Evolutionary conservation across 2,329 filamentous ascomycete genomes (phyloP), one percentile per base, ranked within the genome.

Genomic region (Paecilomyces sp.): DNA sequence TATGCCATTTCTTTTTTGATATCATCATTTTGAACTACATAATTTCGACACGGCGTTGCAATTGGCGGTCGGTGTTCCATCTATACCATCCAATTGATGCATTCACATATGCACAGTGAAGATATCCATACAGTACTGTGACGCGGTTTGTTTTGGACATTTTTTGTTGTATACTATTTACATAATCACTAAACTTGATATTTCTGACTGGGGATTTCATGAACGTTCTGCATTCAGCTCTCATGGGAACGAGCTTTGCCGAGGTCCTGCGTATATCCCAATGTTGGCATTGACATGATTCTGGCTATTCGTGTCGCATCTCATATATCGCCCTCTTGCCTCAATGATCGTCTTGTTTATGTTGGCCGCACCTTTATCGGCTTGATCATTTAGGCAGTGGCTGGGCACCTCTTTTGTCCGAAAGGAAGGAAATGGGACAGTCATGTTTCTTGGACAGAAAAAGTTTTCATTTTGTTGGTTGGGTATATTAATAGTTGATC

Each of bases 1-100:
- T 65, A 59, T 63, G 55, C 47, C 51, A 53, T 59, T 60, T 22
- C 24, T 34, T 60, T 22, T 22, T 34, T 53, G 36, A 30, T 22
- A 18, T 41, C n/a, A 18, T 56, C 36, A 33, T 57, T 57, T 41
- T 36, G 25, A n/a, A 24, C 36, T 41, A 33, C 31, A 28, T 56
- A 28, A 33, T n/a, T 56, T 18, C 41, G 9, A 47, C 41, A 54
- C 52, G 52, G 25, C 52, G 25, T 33, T 54, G 52, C 52, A 28
- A 28, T 36, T 36, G 54, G 54, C 30, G 54, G 25, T 55, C 31
- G 54, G 51, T 30, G 24, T 53, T 25, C 12, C 9, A 30, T 53
- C n/a, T 30, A 53, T 53, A 53, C 51, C 51, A 53, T 25, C 51
- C 51, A 53, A 53, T 22, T 53, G 54, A 30, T 22, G 30, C 18